Evolutionary conservation across 2,329 filamentous ascomycete genomes (phyloP), one percentile per base, ranked within the genome.

Genomic region (Phialemoniopsis sp.): DNA sequence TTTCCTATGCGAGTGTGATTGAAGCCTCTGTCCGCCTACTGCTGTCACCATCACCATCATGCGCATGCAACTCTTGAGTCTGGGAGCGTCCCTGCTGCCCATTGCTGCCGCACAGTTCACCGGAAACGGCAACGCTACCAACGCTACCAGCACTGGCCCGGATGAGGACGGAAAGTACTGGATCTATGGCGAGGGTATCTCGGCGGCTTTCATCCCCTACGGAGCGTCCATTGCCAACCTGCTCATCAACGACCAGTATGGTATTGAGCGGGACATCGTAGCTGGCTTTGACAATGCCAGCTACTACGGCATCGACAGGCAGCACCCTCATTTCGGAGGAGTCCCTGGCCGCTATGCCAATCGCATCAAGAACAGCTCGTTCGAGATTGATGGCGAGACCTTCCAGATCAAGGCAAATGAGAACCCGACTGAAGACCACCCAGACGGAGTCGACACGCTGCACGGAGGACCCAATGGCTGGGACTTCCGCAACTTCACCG

Each of bases 261-360:
- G 84, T 34, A 64, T 84, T 32, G 70, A 78, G 55, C 76, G 85
- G 43, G 86, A 90, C 55, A 67, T 90, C 36, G 79, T 90, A 2
- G 73, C 76, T 34, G 86, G 86, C 35, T 89, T 81, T 52, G 86
- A 90, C 64, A 89, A 89, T 55, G 85, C 85, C 34, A 78, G 67
- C 38, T 80, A 85, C 63, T 90, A 89, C 63, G 63, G 60, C 43
- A 58, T 78, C 36, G 82, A 87, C 59, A 62, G 62, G 43, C 67
- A 74, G 44, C 85, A 89, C 58, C 80, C 77, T 37, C 84, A 89
- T 67, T 81, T 85, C 48, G 86, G 84, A 42, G 69, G 80, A 51
- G 79, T 90, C 1, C 84, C 84, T 1, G 85, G 85, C 34, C 80
- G 86, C 40, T 90, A 90, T 57, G 86, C 86, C 42, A 90, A 90